These are phyloP conservation scores for Rheum nobile DNA, from an alignment of 148 eudicot species.

Conservation along the genomic window DNA sequence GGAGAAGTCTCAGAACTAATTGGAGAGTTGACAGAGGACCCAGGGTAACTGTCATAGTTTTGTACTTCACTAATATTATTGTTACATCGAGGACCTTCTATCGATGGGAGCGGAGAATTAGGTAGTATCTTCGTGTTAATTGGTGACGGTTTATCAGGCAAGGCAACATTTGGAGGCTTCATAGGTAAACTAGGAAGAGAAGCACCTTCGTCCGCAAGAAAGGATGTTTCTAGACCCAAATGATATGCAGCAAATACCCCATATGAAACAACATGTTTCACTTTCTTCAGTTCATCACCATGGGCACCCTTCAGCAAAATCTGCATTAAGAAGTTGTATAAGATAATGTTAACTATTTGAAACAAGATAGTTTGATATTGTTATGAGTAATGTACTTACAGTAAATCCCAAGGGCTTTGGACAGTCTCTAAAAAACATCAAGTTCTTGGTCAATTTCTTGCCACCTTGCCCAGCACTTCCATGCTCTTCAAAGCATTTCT, in stretches of 20 bases:
- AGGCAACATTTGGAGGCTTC: constrained; percentile 63
- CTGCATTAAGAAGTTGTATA: constrained; percentile 28
- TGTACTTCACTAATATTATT: constrained; percentile 23
- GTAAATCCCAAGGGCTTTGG: constrained; percentile 97
- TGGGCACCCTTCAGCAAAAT: constrained; percentile 87
- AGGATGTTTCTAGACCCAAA: constrained; percentile 94
- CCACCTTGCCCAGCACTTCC: constrained; percentile 85
- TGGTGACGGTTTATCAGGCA: constrained; percentile 64
- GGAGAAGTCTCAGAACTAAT: constrained; percentile 12
- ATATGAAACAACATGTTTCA: constrained; percentile 88
- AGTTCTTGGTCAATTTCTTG: constrained; percentile 76
- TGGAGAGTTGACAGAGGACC: constrained; percentile 17
- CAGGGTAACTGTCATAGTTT: constrained; percentile 24
- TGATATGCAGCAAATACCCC: constrained; percentile 98
- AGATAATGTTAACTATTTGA: background rate
- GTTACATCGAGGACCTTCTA: constrained; percentile 31
- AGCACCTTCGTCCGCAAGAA: constrained; percentile 98
- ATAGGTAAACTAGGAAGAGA: constrained; percentile 70
- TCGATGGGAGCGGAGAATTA: constrained; percentile 32
- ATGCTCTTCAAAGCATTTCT: constrained; percentile 76
- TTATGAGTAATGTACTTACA: constrained; percentile 31
- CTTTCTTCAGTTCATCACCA: constrained; percentile 93
- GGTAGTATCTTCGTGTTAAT: constrained; percentile 63
- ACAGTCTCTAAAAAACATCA: constrained; percentile 97
- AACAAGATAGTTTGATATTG: background rate